Evolutionary conservation across 805 yeast genomes (phyloP).

Genomic region (Metschnikowia baotianmanensis): DNA sequence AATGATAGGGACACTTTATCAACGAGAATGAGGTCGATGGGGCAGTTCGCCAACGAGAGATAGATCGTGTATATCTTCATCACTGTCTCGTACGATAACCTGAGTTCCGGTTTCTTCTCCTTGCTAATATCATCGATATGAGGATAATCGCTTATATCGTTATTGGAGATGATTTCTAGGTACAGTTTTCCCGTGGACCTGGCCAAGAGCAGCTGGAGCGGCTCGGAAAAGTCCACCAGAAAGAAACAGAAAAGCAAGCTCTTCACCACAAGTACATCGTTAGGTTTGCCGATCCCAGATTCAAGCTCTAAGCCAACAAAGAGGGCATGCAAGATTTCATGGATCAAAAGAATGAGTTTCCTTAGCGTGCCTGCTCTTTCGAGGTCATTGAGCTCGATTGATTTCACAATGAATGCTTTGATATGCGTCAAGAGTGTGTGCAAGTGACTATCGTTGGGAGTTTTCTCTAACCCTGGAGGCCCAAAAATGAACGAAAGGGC

Average conservation of each 20-base stretch:
- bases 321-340: conserved; percentile 24
- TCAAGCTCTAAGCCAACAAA: conserved; percentile 18
- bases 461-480: conserved; percentile 17
- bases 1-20: conserved; percentile 22
- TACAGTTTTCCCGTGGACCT: conserved; percentile 8
- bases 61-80: conserved; percentile 26
- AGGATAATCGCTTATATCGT: too few relatives aligned
- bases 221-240: conserved; percentile 22
- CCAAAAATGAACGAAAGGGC: conserved; percentile 20
- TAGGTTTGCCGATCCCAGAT: conserved; percentile 11
- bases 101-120: conserved; percentile 6
- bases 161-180: too few relatives aligned
- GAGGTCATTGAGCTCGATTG: conserved; percentile 14
- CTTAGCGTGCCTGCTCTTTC: conserved; percentile 21
- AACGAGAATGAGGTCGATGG: conserved; percentile 21
- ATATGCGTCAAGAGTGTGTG: conserved; percentile 17
- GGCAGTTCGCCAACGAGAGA: conserved; percentile 26
- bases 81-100: conserved; percentile 24
- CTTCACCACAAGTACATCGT: conserved; percentile 21
- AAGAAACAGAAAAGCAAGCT: conserved; percentile 24
- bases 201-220: conserved; percentile 20
- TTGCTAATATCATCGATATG: too few relatives aligned
- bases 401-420: conserved; percentile 19
- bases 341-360: conserved; percentile 26
- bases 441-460: conserved; percentile 17